Conservation (phyloP, 2,329 filamentous ascomycete genomes). For the Cryphonectria parasitica region DNA sequence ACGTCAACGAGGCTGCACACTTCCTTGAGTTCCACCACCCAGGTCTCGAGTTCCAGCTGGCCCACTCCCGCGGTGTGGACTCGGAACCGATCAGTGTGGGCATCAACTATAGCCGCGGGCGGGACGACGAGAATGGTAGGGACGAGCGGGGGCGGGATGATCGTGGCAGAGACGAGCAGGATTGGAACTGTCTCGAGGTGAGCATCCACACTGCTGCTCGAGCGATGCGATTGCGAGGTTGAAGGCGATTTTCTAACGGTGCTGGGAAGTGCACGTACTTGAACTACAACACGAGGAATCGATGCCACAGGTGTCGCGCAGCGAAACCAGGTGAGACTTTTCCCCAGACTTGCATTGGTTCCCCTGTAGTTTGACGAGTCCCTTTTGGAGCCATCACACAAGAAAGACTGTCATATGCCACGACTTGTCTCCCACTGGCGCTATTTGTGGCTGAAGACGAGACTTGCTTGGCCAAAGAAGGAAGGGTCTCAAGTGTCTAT, state of each 20-base stretch:
- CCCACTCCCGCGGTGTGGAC: conserved; percentile 36
- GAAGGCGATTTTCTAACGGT: conserved; percentile 5
- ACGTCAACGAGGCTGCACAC: conserved; percentile 43
- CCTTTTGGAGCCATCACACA: neutral
- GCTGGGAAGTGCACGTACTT: conserved; percentile 53
- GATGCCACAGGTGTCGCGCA: conserved; percentile 63
- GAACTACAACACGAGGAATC: conserved; percentile 59
- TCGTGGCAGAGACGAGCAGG: conserved; percentile 36
- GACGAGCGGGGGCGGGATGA: conserved; percentile 20
- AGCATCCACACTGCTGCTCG: conserved; percentile 16
- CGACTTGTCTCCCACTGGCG: neutral
- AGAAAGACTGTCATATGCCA: neutral
- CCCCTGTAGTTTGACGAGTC: neutral
- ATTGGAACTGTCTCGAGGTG: conserved; percentile 47
- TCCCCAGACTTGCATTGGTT: neutral
- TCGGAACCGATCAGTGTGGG: conserved; percentile 38
- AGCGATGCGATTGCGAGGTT: neutral
- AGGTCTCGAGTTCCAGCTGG: conserved; percentile 40
- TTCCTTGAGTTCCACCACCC: conserved; percentile 46
- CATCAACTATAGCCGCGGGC: conserved; percentile 42
- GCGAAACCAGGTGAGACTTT: conserved; percentile 52
- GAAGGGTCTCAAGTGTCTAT: neutral
- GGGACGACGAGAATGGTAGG: conserved; percentile 35
- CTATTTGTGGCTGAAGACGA: neutral
- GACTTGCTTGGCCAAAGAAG: neutral